Evolutionary conservation across 441 rosid species (phyloP), one percentile per base, ranked within the genome.

Genomic region (Manihot esculenta): DNA sequence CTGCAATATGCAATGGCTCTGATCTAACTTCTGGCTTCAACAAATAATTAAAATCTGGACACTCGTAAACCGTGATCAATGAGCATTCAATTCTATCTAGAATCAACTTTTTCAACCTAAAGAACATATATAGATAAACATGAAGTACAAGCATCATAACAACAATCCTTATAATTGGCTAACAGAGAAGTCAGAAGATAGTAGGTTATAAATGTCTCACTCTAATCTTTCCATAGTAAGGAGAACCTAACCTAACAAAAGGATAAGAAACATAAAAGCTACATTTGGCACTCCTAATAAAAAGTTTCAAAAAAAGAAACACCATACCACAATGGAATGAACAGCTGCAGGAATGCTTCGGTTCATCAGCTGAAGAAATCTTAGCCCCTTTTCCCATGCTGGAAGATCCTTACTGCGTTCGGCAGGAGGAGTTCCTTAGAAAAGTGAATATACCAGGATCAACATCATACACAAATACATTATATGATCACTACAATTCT

Each of bases 331-430:
- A 80, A 90, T 76, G 71, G 98, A 92, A 80, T 92, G 99, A 72
- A 94, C 89, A 10, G 94, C 93, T 66, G 96, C 88, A 30, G 89
- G 86, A 75, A 83, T 68, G 62, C 81, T 86, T 81, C 86, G 85
- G 84, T 90, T 92, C 82, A 80, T 73, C 71, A 90, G 69, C 76
- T 87, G 89, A 79, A 92, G 82, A 59, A 90, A 89, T 71, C 89
- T 86, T 69, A 94, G 90, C 80, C 94, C 96, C 75, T 87, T 86
- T 80, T 86, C 88, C 98, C 97, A 94, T 35, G 89, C 90, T 75
- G 99, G 88, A 82, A 89, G 83, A 73, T 92, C 97, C 85, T 87
- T 90, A 91, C 99, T 94, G 99, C 98, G 99, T 94, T 89, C 96
- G 93, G 91, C 89, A 94, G 90, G 90, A 88, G 97, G 82, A 91